Base-by-base conservation (phyloP, 768 basidiomycete species). In the Termitomyces sp. region DNA sequence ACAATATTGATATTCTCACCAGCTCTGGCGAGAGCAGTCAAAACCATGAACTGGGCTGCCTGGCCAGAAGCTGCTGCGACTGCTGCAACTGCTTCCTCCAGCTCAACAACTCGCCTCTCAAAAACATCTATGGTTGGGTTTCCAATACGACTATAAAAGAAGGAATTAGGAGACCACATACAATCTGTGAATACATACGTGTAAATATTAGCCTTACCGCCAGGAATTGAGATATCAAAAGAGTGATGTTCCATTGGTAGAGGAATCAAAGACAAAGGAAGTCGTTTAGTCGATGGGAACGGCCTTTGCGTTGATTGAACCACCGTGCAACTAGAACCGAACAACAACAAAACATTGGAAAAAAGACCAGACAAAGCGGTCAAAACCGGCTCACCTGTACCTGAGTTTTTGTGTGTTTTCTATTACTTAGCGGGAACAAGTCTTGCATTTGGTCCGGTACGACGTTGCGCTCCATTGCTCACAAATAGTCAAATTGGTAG, bases 1-100 rank as follows among this genome's bases (percentile, higher is more conserved):
- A 88, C 77, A 53, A 89, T 84, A 60, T 89, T 88, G 53, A 89
- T 84, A 60, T 89, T 88, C 64, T 88, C 87, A 0, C 87, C 86
- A 0, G 71, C 53, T 18, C 69, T 61, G 1, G 82, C 80, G 18
- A 87, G 71, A 2, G 79, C 75, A 0, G 77, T 71, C 48, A 88
- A 74, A 0, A 84, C 78, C 71, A 87, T 72, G 65, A 86, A 81
- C 55, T 85, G 83, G 0, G 86, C 88, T 2, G 83, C 71, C 59
- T 85, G 85, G 1, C 85, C 87, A 44, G 81, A 83, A 0, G 85
- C 67, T 2, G 77, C 69, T 0, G 85, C 82, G 0, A 87, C 72
- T 1, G 86, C 87, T 0, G 84, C 85, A 0, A 68, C 75, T 0
- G 87, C 87, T 1, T 84, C 83, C 61, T 87, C 86, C 14, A 88